Evolutionary conservation across 1,284 basidiomycete species (phyloP).

Genomic region (Phenoliferia sp.): DNA sequence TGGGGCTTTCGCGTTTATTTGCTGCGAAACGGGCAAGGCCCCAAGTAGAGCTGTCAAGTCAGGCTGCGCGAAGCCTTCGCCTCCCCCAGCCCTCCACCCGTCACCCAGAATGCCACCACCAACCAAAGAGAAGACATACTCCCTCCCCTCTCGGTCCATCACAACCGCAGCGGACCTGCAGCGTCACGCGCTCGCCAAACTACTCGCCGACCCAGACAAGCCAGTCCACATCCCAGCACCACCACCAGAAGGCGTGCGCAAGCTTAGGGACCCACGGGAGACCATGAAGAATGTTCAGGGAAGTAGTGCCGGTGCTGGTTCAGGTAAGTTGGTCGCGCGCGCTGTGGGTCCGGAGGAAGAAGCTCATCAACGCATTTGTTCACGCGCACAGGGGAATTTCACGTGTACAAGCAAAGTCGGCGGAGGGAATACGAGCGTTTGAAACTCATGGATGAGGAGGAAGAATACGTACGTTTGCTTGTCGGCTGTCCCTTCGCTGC

Average conservation of each 20-base stretch:
- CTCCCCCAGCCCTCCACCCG: neutral
- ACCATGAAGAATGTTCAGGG: conserved; percentile 99
- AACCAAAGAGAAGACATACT: neutral
- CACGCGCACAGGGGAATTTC: conserved; percentile 42
- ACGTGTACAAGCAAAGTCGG: conserved; percentile 94
- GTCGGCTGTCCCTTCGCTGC: neutral
- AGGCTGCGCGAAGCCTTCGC: too few species aligned
- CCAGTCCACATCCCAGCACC: conserved; percentile 67
- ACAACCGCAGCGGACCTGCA: conserved; percentile 27
- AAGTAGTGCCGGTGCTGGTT: conserved; percentile 82
- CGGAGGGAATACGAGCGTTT: conserved; percentile 92
- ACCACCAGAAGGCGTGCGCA: conserved; percentile 54
- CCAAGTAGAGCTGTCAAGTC: too few species aligned
- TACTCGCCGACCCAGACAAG: conserved; percentile 80
- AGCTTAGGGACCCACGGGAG: conserved; percentile 65
- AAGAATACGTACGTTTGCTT: conserved; percentile 59
- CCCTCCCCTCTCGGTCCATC: neutral
- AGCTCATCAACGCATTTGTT: neutral
- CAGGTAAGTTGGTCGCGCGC: conserved; percentile 65
- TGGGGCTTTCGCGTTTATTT: too few species aligned
- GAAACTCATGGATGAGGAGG: conserved; percentile 79
- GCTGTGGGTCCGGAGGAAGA: neutral
- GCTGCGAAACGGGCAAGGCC: too few species aligned
- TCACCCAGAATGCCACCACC: neutral
- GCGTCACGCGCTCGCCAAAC: conserved; percentile 56